Conservation (phyloP, 2,329 filamentous ascomycete genomes). For the Diaporthe sp. region DNA sequence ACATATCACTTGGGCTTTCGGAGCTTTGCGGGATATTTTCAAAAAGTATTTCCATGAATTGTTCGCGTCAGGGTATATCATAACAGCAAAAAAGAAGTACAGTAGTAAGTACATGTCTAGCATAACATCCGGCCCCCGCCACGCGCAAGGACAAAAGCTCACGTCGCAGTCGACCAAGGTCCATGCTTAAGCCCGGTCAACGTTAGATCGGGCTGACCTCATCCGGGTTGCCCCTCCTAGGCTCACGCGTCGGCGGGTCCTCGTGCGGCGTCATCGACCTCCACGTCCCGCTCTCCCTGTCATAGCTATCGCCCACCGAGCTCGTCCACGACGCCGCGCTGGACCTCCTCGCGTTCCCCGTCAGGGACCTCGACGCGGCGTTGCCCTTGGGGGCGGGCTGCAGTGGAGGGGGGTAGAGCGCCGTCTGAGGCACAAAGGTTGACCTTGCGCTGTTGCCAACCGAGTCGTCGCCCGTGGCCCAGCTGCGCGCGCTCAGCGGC, state of each 20-base stretch:
- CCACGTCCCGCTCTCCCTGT: conserved; percentile 22
- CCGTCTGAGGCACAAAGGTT: conserved; percentile 21
- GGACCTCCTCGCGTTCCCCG: background rate
- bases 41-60: conserved; percentile 28
- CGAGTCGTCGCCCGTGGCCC: conserved; percentile 27
- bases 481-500: conserved; percentile 29
- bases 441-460: conserved; percentile 13
- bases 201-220: conserved; percentile 29
- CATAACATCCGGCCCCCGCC: background rate
- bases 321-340: conserved; percentile 6
- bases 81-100: conserved; percentile 24
- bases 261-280: conserved; percentile 31
- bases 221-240: conserved; percentile 12
- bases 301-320: background rate
- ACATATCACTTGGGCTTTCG: background rate
- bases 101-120: conserved; percentile 19
- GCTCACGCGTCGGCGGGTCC: conserved; percentile 23
- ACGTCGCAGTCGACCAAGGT: background rate
- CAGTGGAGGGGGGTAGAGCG: conserved; percentile 27
- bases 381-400: conserved; percentile 28
- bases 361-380: background rate
- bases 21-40: background rate
- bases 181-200: background rate
- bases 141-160: background rate
- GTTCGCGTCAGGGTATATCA: conserved; percentile 27